Evolutionary conservation across 202 grass and related monocot species (phyloP), one percentile per base, ranked within the genome.

Genomic region (Carex arenaria): DNA sequence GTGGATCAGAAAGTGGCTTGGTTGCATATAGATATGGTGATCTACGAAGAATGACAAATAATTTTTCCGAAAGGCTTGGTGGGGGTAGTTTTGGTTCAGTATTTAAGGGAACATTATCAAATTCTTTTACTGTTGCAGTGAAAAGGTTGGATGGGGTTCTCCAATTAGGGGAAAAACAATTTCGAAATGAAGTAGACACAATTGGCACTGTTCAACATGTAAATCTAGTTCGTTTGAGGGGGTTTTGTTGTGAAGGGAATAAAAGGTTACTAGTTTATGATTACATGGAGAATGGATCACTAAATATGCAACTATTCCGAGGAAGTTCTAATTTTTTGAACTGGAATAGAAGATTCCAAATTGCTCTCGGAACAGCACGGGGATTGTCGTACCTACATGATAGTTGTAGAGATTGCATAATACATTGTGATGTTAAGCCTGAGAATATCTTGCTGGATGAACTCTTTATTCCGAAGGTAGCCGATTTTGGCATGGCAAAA

Each of bases 401-500:
- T 82, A 87, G 89, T 83, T 97, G 92, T 80, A 72, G 87, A 18
- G 92, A 94, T 55, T 89, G 86, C 85, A 94, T 97, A 79, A 92
- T 96, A 80, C 91, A 97, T 79, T 97, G 91, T 77, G 93, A 97
- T 78, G 83, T 97, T 82, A 97, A 97, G 67, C 91, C 93, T 4
- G 93, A 97, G 79, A 97, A 93, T 85, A 93, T 93, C 74, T 86
- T 93, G 26, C 72, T 97, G 7, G 90, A 94, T 67, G 65, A 55
- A 36, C 43, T 85, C 6, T n/a, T 92, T 61, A 32, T 62, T 38
- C 88, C 94, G 0, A 97, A 91, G 67, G 64, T 97, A 59, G 88
- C 92, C 0, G 92, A 97, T 81, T 97, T 94, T 77, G 94, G 92
- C 73, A 92, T 97, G 94, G 94, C 94, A 40, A 97, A 94, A 81